These are phyloP conservation scores for Ceratocystis cacaofunesta DNA, from an alignment of 2,329 filamentous ascomycete genomes.

Conservation along the genomic window DNA sequence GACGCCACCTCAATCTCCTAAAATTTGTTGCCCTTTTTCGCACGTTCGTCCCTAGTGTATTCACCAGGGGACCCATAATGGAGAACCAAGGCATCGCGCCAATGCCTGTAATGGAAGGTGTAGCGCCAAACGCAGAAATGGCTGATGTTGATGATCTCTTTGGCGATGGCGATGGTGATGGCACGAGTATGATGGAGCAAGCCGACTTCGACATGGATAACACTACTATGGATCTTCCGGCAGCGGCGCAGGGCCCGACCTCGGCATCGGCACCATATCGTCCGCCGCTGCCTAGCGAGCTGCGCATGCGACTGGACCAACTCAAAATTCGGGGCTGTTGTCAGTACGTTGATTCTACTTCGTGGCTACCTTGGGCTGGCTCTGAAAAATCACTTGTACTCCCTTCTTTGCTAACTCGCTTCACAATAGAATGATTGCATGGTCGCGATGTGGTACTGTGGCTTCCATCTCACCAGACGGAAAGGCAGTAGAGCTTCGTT, in stretches of 20 bases:
- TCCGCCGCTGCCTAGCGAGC: conserved; percentile 41
- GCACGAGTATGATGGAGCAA: conserved; percentile 9
- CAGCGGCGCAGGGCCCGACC: conserved; percentile 19
- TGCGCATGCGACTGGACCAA: conserved; percentile 62
- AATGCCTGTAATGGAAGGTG: conserved; percentile 4
- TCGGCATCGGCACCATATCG: conserved; percentile 28
- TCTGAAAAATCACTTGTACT: background rate
- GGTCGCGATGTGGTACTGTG: conserved; percentile 78
- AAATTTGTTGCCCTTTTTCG: background rate
- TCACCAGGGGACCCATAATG: background rate
- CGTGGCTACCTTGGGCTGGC: background rate
- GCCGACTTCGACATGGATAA: conserved; percentile 28
- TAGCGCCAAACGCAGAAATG: conserved; percentile 34
- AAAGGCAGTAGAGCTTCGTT: conserved; percentile 53
- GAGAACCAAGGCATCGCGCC: conserved; percentile 15
- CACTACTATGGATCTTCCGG: conserved; percentile 35
- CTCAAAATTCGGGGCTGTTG: conserved; percentile 61
- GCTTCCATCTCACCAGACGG: conserved; percentile 65
- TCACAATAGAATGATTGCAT: conserved; percentile 53
- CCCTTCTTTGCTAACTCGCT: conserved; percentile 17
- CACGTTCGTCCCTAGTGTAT: background rate
- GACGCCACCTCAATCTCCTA: background rate
- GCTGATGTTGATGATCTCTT: conserved; percentile 61
- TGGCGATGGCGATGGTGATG: conserved; percentile 34
- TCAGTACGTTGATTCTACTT: conserved; percentile 43